Percentiles rank a stretch among this genome's conserved stretches.
These are phyloP conservation scores for Yarrowia bubula DNA, from an alignment of 805 yeast species.

Conservation along the genomic window DNA sequence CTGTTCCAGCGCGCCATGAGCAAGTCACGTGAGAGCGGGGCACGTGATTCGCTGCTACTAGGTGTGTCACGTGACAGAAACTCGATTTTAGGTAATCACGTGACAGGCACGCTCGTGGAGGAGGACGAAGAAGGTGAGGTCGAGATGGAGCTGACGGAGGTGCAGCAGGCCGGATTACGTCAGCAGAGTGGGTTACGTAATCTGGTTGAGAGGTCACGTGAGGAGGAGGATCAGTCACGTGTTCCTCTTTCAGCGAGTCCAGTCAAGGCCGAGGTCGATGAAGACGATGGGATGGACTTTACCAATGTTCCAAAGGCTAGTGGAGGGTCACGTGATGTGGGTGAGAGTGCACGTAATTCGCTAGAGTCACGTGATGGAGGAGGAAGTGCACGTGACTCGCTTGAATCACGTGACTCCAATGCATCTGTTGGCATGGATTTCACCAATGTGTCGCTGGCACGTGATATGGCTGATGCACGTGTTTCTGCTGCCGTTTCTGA, in stretches of 20 bases:
- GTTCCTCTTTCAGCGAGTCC: neutral
- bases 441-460: constrained; percentile 10
- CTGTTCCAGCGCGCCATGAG: constrained; percentile 20
- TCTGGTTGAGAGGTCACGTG: neutral
- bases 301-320: neutral
- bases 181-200: neutral
- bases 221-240: neutral
- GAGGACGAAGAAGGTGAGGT: constrained; percentile 1
- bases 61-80: neutral
- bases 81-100: neutral
- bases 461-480: neutral
- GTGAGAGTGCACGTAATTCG: neutral
- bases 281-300: constrained; percentile 18
- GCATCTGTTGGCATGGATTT: constrained; percentile 1
- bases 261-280: neutral
- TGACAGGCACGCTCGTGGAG: neutral
- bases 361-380: too few species aligned
- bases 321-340: neutral
- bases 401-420: neutral
- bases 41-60: neutral
- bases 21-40: constrained; percentile 1
- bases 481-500: neutral
- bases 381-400: neutral
- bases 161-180: neutral
- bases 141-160: constrained; percentile 11